Evolutionary conservation across 139 green algal species (phyloP).

Genomic region (Trebouxia sp.): DNA sequence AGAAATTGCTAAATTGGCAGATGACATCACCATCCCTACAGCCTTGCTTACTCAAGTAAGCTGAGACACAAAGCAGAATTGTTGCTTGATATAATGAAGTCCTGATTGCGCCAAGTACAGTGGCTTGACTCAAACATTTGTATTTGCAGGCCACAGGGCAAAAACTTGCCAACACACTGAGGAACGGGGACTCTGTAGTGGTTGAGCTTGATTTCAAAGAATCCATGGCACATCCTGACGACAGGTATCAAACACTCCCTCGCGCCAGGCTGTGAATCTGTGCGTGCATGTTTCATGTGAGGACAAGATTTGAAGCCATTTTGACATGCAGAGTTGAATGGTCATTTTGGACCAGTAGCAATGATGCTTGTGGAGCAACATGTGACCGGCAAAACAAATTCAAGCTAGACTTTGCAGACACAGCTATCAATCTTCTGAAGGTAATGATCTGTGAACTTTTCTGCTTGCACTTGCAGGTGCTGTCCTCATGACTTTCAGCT

Average conservation of each 20-base stretch:
- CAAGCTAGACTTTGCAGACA: slow-evolving; percentile 47
- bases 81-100: too few species aligned
- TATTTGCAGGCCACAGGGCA: slow-evolving; percentile 50
- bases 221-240: slow-evolving; percentile 60
- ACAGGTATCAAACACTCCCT: slow-evolving; percentile 44
- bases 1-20: slow-evolving; percentile 45
- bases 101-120: too few species aligned
- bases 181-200: slow-evolving; percentile 38
- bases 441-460: not conserved
- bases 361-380: slow-evolving; percentile 61
- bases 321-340: slow-evolving; percentile 64
- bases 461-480: not conserved
- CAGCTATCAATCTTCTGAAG: slow-evolving; percentile 52
- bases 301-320: too few species aligned
- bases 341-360: slow-evolving; percentile 72
- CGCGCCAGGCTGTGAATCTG: too few species aligned
- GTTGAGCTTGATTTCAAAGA: slow-evolving; percentile 76
- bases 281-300: too few species aligned
- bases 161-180: slow-evolving; percentile 54
- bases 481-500: too few species aligned
- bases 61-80: too few species aligned
- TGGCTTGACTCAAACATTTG: too few species aligned
- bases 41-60: slow-evolving; percentile 55
- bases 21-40: slow-evolving; percentile 71
- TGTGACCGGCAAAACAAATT: slow-evolving; percentile 66